Conservation (phyloP, 768 basidiomycete species). For the Russula earlei region DNA sequence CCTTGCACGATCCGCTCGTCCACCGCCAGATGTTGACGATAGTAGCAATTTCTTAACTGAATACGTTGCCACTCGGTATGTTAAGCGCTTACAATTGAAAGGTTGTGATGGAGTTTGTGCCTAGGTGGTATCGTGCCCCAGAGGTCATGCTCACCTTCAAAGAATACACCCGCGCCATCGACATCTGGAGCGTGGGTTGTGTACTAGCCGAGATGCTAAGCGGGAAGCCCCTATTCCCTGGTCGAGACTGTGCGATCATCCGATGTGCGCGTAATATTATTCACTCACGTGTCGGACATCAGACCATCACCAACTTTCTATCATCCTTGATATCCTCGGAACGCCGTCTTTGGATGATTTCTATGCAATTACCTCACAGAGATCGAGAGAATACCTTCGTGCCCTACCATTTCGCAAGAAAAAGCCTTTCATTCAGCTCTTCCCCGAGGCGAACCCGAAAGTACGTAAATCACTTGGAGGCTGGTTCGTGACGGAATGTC, state of each 20-base stretch:
- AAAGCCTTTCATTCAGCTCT: conserved; percentile 57
- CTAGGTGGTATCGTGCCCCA: conserved; percentile 92
- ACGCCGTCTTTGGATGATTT: conserved; percentile 89
- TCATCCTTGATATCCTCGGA: conserved; percentile 92
- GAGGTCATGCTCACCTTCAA: conserved; percentile 99
- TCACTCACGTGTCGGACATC: conserved; percentile 9
- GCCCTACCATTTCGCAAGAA: conserved; percentile 82
- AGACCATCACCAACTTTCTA: conserved; percentile 90
- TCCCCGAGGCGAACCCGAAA: conserved; percentile 64
- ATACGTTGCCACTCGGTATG: conserved; percentile 88
- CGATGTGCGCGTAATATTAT: conserved; percentile 1
- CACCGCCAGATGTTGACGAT: conserved; percentile 65
- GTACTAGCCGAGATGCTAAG: conserved; percentile 86
- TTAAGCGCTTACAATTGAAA: conserved; percentile 10
- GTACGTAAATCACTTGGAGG: conserved; percentile 28
- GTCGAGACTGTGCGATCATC: conserved; percentile 67
- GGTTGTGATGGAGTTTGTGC: neutral
- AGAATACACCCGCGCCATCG: conserved; percentile 83
- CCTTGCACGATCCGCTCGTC: conserved; percentile 70
- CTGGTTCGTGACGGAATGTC: neutral
- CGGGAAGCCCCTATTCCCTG: conserved; percentile 90
- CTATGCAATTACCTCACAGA: conserved; percentile 76
- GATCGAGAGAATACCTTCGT: conserved; percentile 81
- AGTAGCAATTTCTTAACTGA: conserved; percentile 82
- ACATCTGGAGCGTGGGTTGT: conserved; percentile 83